Percentiles rank a stretch among this genome's conserved stretches.
These are phyloP conservation scores for Fusarium fujikuroi DNA, from an alignment of 2,329 filamentous ascomycete species.

Conservation along the genomic window DNA sequence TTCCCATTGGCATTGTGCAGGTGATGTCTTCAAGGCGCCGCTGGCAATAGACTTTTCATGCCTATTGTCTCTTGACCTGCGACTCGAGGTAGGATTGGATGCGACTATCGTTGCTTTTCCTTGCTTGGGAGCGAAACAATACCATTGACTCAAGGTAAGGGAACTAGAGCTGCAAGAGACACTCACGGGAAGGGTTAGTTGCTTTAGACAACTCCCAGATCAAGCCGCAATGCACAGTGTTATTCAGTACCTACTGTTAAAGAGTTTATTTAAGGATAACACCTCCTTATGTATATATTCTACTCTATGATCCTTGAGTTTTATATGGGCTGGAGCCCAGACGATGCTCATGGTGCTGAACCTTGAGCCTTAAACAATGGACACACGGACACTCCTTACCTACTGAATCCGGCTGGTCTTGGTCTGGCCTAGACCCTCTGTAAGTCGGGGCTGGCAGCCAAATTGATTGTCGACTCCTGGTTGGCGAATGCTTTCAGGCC, in stretches of 20 bases:
- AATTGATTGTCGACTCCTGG: conserved; percentile 22
- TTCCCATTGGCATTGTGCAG: conserved; percentile 11
- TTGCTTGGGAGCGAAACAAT: conserved; percentile 13
- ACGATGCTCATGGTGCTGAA: conserved; percentile 1
- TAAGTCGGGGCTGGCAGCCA: conserved; percentile 22
- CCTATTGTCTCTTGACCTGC: conserved; percentile 11
- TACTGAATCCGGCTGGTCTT: conserved; percentile 38
- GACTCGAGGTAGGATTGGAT: conserved; percentile 10
- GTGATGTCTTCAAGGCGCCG: conserved; percentile 14
- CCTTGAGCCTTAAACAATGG: conserved; percentile 7
- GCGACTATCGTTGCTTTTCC: conserved; percentile 9
- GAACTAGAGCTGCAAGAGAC: conserved; percentile 1
- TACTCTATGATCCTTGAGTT: neutral
- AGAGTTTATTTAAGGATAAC: neutral
- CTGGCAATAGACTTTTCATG: conserved; percentile 20
- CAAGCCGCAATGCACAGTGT: conserved; percentile 12
- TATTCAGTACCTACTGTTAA: neutral
- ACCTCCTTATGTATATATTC: neutral
- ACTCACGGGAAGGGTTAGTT: conserved; percentile 3
- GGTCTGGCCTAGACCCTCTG: conserved; percentile 31
- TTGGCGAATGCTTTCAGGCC: conserved; percentile 26
- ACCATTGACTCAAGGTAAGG: conserved; percentile 15
- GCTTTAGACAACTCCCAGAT: neutral
- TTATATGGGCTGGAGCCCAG: neutral
- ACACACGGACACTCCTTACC: conserved; percentile 17